Base-by-base conservation (phyloP, 1,284 basidiomycete genomes). In the Apiotrichum porosum region DNA sequence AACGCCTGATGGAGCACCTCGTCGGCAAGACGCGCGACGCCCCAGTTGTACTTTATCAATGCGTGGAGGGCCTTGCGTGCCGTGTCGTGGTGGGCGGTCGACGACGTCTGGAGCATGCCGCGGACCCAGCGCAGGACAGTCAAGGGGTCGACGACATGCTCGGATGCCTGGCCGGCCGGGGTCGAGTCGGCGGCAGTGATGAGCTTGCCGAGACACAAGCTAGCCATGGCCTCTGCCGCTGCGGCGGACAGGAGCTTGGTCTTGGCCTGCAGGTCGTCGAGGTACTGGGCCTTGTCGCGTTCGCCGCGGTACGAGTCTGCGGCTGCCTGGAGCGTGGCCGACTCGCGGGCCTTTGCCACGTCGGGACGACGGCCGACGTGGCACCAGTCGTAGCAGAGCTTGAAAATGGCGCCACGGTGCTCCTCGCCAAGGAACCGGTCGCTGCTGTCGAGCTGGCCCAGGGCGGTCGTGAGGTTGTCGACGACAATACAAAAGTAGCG, bases 301-400 rank as follows among this genome's bases (percentile, higher is more conserved):
- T 75, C 73, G 22, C 77, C 74, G 26, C 69, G 62, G 48, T 75
- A 74, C 21, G 68, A 68, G 26, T 74, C 80, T 0, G 81, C 81
- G 0, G 83, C 83, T 9, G 81, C 79, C 52, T 82, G 81, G 56
- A 90, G 82, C 79, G 90, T 90, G 43, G 80, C 71, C 22, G 83
- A 80, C 39, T 88, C 76, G 43, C 87, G 81, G 51, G 84, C 85
- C 65, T 83, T 86, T 22, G 83, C 81, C 14, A 78, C 75, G 52
- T 89, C 88, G 1, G 82, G 80, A 60, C 88, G 82, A 39, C 83
- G 80, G 8, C 88, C 89, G 45, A 88, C 79, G 58, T 87, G 83
- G 68, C 92, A 94, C 93, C 93, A 97, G 59, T 94, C 91, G 68
- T 91, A 87, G 62, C 91, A 93, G 35, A 91, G 76, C 37, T 85